Conservation (phyloP, 2,329 filamentous ascomycete species). For the Aspergillus oerlinghausenensis region DNA sequence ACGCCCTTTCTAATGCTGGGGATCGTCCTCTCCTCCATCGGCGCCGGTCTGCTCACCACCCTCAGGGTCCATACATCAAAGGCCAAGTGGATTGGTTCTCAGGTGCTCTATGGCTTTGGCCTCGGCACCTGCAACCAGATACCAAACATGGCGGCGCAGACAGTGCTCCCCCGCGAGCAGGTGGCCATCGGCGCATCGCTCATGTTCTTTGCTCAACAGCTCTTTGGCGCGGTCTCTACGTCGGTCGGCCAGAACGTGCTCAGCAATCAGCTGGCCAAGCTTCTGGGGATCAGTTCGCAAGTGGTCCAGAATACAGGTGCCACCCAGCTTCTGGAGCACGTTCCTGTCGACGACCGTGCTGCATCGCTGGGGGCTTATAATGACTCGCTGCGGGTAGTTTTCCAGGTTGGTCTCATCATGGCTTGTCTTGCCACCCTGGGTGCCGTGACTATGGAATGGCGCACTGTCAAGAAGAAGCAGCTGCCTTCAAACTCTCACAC, state of each 20-base stretch:
- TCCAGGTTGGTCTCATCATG: background rate
- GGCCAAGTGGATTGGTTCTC: conserved; percentile 36
- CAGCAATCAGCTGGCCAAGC: background rate
- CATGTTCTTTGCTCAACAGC: conserved; percentile 32
- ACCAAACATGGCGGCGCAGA: conserved; percentile 31
- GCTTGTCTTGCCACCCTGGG: background rate
- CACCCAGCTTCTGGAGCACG: background rate
- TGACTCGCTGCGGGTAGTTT: background rate
- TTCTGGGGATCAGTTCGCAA: background rate
- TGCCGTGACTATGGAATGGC: background rate
- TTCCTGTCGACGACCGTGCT: background rate
- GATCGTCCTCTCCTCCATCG: conserved; percentile 33
- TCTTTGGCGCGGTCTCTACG: conserved; percentile 43
- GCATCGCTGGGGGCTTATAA: background rate
- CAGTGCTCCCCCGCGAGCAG: conserved; percentile 26
- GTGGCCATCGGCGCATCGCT: conserved; percentile 32
- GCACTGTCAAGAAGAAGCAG: background rate
- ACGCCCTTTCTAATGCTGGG: conserved; percentile 32
- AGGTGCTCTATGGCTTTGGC: conserved; percentile 32
- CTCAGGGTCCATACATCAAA: conserved; percentile 28
- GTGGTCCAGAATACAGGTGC: background rate
- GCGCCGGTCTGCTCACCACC: conserved; percentile 40
- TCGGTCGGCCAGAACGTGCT: conserved; percentile 34
- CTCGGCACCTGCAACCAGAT: conserved; percentile 34
- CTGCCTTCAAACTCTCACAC: too few species aligned